These are phyloP conservation scores for Orbilia blumenaviensis DNA, from an alignment of 2,329 filamentous ascomycete species.

Conservation along the genomic window DNA sequence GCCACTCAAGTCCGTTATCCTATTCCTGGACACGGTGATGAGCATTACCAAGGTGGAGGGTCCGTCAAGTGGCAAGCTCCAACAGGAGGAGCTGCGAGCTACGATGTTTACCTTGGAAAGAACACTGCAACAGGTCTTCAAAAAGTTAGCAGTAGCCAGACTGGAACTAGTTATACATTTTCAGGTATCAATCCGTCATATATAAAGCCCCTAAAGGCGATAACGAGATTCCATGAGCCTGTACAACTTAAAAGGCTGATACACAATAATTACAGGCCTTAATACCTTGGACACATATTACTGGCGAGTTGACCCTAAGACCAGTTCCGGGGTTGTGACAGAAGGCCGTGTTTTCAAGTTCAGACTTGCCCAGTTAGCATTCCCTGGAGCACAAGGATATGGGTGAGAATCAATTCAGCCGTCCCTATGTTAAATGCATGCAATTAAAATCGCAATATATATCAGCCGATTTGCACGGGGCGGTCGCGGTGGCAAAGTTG, in stretches of 20 bases:
- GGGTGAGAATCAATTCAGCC: slow-evolving; percentile 55
- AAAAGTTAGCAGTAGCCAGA: slow-evolving; percentile 50
- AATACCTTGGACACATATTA: slow-evolving; percentile 58
- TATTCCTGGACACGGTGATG: slow-evolving; percentile 58
- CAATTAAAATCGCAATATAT: not conserved
- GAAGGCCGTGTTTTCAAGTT: slow-evolving; percentile 59
- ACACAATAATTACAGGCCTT: slow-evolving; percentile 35
- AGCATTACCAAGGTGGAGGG: slow-evolving; percentile 56
- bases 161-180: slow-evolving; percentile 19
- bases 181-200: not conserved
- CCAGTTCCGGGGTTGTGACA: slow-evolving; percentile 52
- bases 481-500: slow-evolving; percentile 60
- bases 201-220: no score
- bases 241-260: no score
- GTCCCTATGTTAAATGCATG: not conserved
- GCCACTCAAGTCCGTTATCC: slow-evolving; percentile 58
- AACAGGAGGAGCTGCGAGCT: slow-evolving; percentile 50
- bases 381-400: slow-evolving; percentile 61
- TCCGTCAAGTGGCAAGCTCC: slow-evolving; percentile 57
- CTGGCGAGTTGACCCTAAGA: slow-evolving; percentile 59
- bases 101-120: slow-evolving; percentile 59
- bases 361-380: slow-evolving; percentile 60
- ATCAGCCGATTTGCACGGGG: slow-evolving; percentile 59
- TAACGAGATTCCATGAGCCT: no score
- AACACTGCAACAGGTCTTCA: slow-evolving; percentile 41